These are phyloP conservation scores for Hypoxylon sp. DNA, from an alignment of 2,329 filamentous ascomycete species.

Conservation along the genomic window DNA sequence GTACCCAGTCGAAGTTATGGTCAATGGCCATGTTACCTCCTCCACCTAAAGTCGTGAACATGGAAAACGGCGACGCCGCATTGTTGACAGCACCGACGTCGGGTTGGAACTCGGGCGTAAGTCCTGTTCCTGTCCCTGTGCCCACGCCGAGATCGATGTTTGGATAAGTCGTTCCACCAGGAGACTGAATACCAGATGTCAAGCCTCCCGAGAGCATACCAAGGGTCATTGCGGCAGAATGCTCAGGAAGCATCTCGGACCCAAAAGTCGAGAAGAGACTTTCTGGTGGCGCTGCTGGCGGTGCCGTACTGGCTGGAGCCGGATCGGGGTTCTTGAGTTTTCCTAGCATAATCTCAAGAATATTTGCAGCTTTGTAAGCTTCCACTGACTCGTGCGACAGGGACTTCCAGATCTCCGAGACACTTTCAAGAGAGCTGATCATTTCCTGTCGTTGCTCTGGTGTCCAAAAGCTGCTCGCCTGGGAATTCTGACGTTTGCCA, in stretches of 20 bases:
- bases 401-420: slow-evolving; percentile 84
- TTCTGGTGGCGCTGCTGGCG: slow-evolving; percentile 39
- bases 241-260: slow-evolving; percentile 56
- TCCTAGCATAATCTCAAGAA: slow-evolving; percentile 86
- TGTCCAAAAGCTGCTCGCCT: slow-evolving; percentile 69
- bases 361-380: slow-evolving; percentile 85
- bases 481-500: slow-evolving; percentile 58
- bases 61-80: slow-evolving; percentile 65
- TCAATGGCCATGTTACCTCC: slow-evolving; percentile 62
- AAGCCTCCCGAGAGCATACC: slow-evolving; percentile 60
- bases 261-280: slow-evolving; percentile 51
- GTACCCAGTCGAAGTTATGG: slow-evolving; percentile 72
- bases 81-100: slow-evolving; percentile 55
- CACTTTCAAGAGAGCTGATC: slow-evolving; percentile 79
- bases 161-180: slow-evolving; percentile 57
- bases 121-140: slow-evolving; percentile 46
- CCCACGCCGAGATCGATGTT: slow-evolving; percentile 62
- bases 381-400: slow-evolving; percentile 86
- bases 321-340: slow-evolving; percentile 74
- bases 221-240: slow-evolving; percentile 60
- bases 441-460: slow-evolving; percentile 78
- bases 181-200: slow-evolving; percentile 56
- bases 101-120: slow-evolving; percentile 58
- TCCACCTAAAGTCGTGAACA: slow-evolving; percentile 64
- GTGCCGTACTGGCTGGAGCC: slow-evolving; percentile 34